Evolutionary conservation across 805 yeast species (phyloP).

Genomic region (Kazachstania africana): DNA sequence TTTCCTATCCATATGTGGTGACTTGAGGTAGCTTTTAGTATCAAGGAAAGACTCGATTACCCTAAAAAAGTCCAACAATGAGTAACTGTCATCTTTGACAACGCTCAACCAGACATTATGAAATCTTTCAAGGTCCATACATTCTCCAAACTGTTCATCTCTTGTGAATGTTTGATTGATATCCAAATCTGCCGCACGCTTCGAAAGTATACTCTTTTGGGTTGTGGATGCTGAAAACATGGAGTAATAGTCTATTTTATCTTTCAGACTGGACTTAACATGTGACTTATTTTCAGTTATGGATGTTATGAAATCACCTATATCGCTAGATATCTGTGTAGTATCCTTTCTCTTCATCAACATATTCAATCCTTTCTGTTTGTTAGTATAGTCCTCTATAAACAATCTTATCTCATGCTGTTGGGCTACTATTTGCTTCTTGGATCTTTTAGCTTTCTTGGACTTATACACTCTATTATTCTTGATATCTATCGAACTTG

Average conservation of each 20-base stretch:
- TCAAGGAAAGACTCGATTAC: conserved; percentile 30
- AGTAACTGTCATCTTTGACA: conserved; percentile 23
- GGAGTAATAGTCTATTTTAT: conserved; percentile 9
- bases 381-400: conserved; percentile 33
- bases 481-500: conserved; percentile 6
- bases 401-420: conserved; percentile 56
- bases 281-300: conserved; percentile 27
- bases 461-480: conserved; percentile 24
- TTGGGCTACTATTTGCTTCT: conserved; percentile 42
- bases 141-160: conserved; percentile 55
- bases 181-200: conserved; percentile 37
- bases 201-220: conserved; percentile 31
- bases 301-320: conserved; percentile 16
- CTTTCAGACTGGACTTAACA: conserved; percentile 11
- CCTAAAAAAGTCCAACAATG: conserved; percentile 42
- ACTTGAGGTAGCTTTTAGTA: conserved; percentile 9
- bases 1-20: conserved; percentile 21
- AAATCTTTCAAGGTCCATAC: conserved; percentile 41
- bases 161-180: conserved; percentile 41
- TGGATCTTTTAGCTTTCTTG: conserved; percentile 32
- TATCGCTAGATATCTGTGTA: no score
- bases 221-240: conserved; percentile 16
- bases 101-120: conserved; percentile 46
- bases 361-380: conserved; percentile 14
- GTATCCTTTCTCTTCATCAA: conserved; percentile 3